Base-by-base conservation (phyloP, 129 eudicot genomes). In the Arctium minus region DNA sequence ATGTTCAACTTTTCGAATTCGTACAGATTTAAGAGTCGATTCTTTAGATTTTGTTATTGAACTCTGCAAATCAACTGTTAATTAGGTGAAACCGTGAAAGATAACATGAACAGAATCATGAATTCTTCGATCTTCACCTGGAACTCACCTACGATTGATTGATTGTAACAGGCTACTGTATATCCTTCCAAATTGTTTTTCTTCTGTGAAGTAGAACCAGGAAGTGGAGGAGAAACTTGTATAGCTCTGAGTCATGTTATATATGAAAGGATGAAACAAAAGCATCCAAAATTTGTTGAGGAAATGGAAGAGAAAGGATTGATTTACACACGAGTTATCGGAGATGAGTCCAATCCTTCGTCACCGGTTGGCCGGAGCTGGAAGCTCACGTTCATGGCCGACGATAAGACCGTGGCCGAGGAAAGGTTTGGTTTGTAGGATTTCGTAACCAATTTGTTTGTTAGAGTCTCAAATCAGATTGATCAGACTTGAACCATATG, bases 231-330 rank as follows among this genome's bases (percentile, higher is more conserved):
- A 37, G 88, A 85, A 80, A 85, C 88, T 12, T 77, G 85, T 81
- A 85, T 85, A 48, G 92, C 89, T 75, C 87, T 88, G 3, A 89
- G 96, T 72, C 96, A 93, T 81, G 68, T 91, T 22, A 80, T 93
- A 56, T 93, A 91, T 29, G 91, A 91, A 60, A 88, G 76, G 79
- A 88, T 89, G 92, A 85, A 81, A 1, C 56, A 85, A 37, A 85
- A 85, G 7, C 81, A 85, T 62, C 82, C 82, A n/a, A 77, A 85
- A 18, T 76, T 85, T 6, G 79, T 85, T 8, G 12, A 70, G 37
- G 81, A 85, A 75, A 76, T 80, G 70, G 88, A 85, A 76, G 74
- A 85, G 10, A 81, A 85, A 17, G 82, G 85, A 37, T 32, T 85
- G 53, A 76, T 85, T 18, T 85, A 80, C 78, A 5, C 85, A 17